These are phyloP conservation scores for Nemania diffusa DNA, from an alignment of 2,329 filamentous ascomycete species.

Conservation along the genomic window DNA sequence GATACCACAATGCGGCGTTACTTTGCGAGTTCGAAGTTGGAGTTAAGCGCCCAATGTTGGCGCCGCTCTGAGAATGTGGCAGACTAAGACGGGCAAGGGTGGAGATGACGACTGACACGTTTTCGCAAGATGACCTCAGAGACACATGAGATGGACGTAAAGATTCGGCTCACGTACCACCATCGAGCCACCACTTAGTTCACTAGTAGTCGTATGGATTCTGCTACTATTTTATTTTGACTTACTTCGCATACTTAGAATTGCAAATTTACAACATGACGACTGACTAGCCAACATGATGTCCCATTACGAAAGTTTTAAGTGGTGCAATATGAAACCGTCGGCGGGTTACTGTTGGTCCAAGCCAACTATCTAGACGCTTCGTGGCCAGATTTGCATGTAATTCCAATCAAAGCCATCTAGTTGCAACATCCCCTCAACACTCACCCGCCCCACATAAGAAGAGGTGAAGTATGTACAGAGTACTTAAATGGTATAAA, in stretches of 20 bases:
- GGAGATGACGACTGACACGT: conserved; percentile 4
- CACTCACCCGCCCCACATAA: neutral
- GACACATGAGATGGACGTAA: conserved; percentile 15
- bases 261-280: neutral
- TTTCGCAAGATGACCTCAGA: conserved; percentile 7
- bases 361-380: neutral
- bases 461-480: neutral
- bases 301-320: neutral
- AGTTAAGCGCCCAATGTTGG: conserved; percentile 9
- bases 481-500: too few species aligned
- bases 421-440: neutral
- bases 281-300: neutral
- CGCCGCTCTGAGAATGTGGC: conserved; percentile 15
- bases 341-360: too few species aligned
- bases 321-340: neutral
- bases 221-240: neutral
- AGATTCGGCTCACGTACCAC: conserved; percentile 1
- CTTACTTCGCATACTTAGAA: neutral
- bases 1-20: conserved; percentile 39
- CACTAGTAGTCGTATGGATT: conserved; percentile 17
- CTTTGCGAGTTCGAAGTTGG: conserved; percentile 32
- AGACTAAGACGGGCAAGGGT: conserved; percentile 23
- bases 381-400: neutral
- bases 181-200: neutral
- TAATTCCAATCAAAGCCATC: neutral